These are phyloP conservation scores for Candida sp. DNA, from an alignment of 1,139 yeast species.

Conservation along the genomic window DNA sequence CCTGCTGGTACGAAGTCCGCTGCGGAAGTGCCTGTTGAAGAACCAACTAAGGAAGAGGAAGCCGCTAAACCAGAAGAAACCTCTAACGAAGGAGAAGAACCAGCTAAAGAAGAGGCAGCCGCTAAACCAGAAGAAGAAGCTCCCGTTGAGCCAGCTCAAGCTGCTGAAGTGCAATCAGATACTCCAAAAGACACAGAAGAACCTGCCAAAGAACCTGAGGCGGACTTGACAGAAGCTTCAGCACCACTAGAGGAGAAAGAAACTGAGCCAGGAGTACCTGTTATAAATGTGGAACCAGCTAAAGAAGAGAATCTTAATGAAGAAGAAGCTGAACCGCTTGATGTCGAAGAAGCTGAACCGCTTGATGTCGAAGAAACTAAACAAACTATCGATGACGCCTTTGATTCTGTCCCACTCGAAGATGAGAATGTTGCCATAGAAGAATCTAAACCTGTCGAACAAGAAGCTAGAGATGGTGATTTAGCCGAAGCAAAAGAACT, in stretches of 20 bases:
- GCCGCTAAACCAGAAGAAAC: slow-evolving; percentile 11
- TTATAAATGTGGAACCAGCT: slow-evolving; percentile 4
- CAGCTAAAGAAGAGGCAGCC: slow-evolving; percentile 9
- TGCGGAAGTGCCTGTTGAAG: slow-evolving; percentile 13
- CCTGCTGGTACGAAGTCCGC: slow-evolving; percentile 16
- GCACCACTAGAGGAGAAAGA: slow-evolving; percentile 2
- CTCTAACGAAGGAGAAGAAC: slow-evolving; percentile 18
- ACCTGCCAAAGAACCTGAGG: background rate
- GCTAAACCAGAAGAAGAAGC: slow-evolving; percentile 2
- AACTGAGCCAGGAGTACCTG: slow-evolving; percentile 1
- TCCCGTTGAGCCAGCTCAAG: background rate
- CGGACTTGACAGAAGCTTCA: slow-evolving; percentile 7
- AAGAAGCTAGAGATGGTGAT: slow-evolving; percentile 12
- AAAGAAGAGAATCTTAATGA: slow-evolving; percentile 7
- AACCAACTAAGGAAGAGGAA: slow-evolving; percentile 16
- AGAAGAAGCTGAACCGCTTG: background rate
- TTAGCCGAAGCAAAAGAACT: slow-evolving; percentile 8
- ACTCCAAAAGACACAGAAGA: background rate
- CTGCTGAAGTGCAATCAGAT: background rate
- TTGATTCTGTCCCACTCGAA: slow-evolving; percentile 11
- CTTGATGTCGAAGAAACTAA: slow-evolving; percentile 5
- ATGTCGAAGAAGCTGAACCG: slow-evolving; percentile 3
- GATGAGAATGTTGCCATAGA: slow-evolving; percentile 19
- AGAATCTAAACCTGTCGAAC: background rate
- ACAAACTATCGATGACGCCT: slow-evolving; percentile 12